Evolutionary conservation across 441 rosid species (phyloP), one percentile per base, ranked within the genome.

Genomic region (Flueggea neowawraea): DNA sequence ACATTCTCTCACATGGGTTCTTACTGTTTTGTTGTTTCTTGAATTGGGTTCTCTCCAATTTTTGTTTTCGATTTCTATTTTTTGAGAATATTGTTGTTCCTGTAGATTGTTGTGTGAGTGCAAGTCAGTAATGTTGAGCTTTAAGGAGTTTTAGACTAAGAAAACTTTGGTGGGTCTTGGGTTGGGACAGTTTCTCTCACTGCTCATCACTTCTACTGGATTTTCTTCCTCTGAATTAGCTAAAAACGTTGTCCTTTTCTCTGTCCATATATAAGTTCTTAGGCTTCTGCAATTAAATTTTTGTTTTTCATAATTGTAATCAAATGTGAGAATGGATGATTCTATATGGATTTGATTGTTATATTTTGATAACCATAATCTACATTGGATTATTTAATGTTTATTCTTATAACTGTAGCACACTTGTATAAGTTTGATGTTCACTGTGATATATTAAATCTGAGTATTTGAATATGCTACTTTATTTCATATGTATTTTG

Each of bases 141-240:
- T 73, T 12, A 78, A 71, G 63, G 70, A 86, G 63, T 71, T 86
- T 65, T 76, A 82, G 66, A 80, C 85, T 2, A 81, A 75, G 80
- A 84, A 86, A 75, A 86, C 82, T 6, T 67, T 82, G 76, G 49
- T 78, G 58, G 96, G 84, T 56, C 92, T 88, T 71, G 90, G 70
- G n/a, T 62, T 88, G 71, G 96, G 96, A 6, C 92, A 88, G 75
- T 84, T 88, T 69, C 84, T 88, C 36, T 88, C 92, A 9, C 80
- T 88, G 62, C 78, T 88, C 54, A 82, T 88, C 16, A 84, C 92
- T 70, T 81, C 92, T 44, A 88, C 90, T 50, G 91, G 83, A 16
- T 85, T 86, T 48, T 61, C 85, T 8, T 86, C 95, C 28, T 76
- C 81, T 63, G 84, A 88, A 52, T 84, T 88, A 10, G 80, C 88